Evolutionary conservation across 306 rosid genomes (phyloP), one percentile per base, ranked within the genome.

Genomic region (Gillenia trifoliata): DNA sequence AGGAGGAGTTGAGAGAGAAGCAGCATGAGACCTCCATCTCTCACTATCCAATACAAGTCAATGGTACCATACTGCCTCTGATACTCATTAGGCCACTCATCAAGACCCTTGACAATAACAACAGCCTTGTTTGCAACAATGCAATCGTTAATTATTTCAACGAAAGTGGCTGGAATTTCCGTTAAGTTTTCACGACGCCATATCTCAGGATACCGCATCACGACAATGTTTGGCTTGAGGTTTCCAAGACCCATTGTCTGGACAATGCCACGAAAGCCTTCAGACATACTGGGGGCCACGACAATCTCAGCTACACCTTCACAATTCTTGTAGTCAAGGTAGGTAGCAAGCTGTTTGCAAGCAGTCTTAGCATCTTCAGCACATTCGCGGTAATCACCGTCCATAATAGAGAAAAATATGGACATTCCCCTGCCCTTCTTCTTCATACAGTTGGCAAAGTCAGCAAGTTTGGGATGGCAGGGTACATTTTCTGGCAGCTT

Each of bases 231-330:
- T 1, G 99, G 99, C 87, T 95, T 95, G 67, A 95, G 96, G 82
- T 95, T 95, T 38, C 99, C 99, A 31, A 95, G 98, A 83, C 99
- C 99, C 98, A 95, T 95, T 29, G 97, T 95, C 86, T 95, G 99
- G 68, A 95, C 75, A 28, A 95, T 95, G 75, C 98, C 99, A 8
- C 96, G 93, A 68, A 95, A 95, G 60, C 99, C 99, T 83, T 79
- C 97, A 57, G 92, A 82, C 99, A 95, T 92, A 52, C 71, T 89
- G 69, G 98, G 99, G 57, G 99, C 98, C 8, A 95, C 99, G 78
- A 95, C 93, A 64, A 95, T 95, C 90, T 95, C 98, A 40, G 99
- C 97, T 36, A 95, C 99, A 64, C 99, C 99, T 89, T 95, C 99
- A 83, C 99, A 95, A 59, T 88, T 87, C 89, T 95, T 95, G 89